phyloP scores from a whole-genome alignment of 257 asterid genomes.

The Fraxinus pennsylvanica region DNA sequence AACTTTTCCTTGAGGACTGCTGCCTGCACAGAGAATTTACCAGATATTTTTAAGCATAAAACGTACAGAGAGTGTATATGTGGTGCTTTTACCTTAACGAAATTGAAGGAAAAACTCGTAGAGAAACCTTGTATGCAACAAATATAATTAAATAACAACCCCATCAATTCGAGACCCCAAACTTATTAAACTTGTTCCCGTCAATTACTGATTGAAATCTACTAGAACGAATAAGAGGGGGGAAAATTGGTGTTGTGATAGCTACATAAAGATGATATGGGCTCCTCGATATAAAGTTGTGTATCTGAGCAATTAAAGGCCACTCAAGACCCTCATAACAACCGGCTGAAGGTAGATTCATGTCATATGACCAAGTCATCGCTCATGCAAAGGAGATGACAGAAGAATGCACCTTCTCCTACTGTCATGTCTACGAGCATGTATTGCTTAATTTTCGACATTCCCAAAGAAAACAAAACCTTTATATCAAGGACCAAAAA shows the following conservation, averaged over 20 bases:
- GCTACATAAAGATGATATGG: neutral
- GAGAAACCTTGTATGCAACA: neutral
- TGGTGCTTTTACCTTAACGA: slow-evolving; percentile 5
- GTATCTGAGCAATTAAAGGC: neutral
- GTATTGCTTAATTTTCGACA: neutral
- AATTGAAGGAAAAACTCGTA: neutral
- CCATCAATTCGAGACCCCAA: neutral
- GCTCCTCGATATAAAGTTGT: neutral
- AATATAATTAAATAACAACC: neutral
- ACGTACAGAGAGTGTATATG: slow-evolving; percentile 5
- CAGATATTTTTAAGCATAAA: slow-evolving; percentile 11
- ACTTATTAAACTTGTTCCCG: neutral
- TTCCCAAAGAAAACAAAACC: neutral
- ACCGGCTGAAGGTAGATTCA: neutral
- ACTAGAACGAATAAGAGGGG: neutral
- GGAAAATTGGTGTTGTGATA: neutral
- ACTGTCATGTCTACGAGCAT: neutral
- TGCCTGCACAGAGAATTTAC: slow-evolving; percentile 54
- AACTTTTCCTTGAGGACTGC: slow-evolving; percentile 91
- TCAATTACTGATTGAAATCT: neutral
- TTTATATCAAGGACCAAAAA: neutral
- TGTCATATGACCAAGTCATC: neutral
- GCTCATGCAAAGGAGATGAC: neutral
- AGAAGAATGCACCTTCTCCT: neutral
- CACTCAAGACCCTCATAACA: neutral